Base-by-base conservation (phyloP, 2,329 filamentous ascomycete species). In the Rutstroemia sp. region DNA sequence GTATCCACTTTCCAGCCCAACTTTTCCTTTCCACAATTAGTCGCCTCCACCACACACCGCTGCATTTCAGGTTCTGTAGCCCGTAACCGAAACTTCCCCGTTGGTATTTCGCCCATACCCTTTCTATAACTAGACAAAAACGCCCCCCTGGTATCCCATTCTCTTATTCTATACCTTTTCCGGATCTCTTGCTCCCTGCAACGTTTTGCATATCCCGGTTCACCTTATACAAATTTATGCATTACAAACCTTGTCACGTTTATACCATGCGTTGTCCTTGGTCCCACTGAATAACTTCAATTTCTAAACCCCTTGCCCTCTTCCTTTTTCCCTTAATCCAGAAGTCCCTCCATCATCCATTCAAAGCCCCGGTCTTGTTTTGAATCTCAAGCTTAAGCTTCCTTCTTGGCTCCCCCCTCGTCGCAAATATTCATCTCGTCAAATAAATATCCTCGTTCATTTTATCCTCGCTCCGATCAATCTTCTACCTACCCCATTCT, bases 391-490 rank as follows among this genome's bases (percentile, higher is more conserved):
- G 45, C 51, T 54, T 54, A 54, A 54, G 19, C 51, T 42, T 49
- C 51, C 51, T 44, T 50, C 47, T 17, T 27, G 27, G 44, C 53
- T 55, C 45, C 46, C 41, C 47, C n/a, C 47, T 59, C 54, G 57
- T 57, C 59, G 37, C 47, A 56, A 48, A 60, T 51, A 57, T 54
- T 52, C 49, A 57, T 54, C 44, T 54, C 47, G 54, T 48, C 54
- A 58, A 51, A 48, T 44, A 54, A 51, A 55, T 39, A 54, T 54
- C 49, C 55, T 52, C 51, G 58, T 58, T 50, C 57, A 54, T 56
- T 62, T 62, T 60, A 64, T 64, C 65, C 65, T 68, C 63, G 64
- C 63, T 67, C 64, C 55, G 67, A 68, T 67, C 65, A 59, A 50
- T 64, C 55, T 59, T 60, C 48, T 51, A 52, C 52, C 54, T 51